A percentile compares a stretch with the other conserved stretches of the same genome.
phyloP scores from a whole-genome alignment of 306 rosid genomes.

The Prunus mira region DNA sequence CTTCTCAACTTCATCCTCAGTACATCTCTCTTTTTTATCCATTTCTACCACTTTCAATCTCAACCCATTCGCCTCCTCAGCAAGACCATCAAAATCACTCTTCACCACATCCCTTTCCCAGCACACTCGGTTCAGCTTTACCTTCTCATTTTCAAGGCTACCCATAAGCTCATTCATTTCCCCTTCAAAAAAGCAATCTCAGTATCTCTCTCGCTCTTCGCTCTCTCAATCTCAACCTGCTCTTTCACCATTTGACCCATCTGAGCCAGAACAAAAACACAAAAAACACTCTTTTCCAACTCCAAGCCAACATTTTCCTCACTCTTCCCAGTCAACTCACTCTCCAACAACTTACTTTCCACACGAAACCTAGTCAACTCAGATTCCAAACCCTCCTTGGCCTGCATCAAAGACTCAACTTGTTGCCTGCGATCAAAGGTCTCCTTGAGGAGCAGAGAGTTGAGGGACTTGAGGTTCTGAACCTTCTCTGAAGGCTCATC shows the following conservation, averaged over 20 bases:
- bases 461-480: conserved; percentile 63
- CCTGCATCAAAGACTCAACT: conserved; percentile 33
- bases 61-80: conserved; percentile 31
- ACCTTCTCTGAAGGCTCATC: conserved; percentile 48
- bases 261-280: conserved; percentile 34
- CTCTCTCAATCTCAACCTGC: conserved; percentile 31
- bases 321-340: conserved; percentile 12
- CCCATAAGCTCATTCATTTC: conserved; percentile 18
- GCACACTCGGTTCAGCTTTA: conserved; percentile 17
- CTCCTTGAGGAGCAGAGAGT: conserved; percentile 56
- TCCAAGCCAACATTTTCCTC: conserved; percentile 31
- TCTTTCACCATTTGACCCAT: conserved; percentile 36
- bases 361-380: conserved; percentile 21
- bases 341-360: conserved; percentile 32
- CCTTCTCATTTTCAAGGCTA: conserved; percentile 37
- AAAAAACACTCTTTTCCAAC: conserved; percentile 37
- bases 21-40: conserved; percentile 28
- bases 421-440: conserved; percentile 44
- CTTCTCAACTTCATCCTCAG: conserved; percentile 26
- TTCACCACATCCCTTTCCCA: conserved; percentile 47
- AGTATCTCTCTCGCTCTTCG: conserved; percentile 19
- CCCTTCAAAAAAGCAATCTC: conserved; percentile 36
- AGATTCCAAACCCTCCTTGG: conserved; percentile 33
- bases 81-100: conserved; percentile 9
- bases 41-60: conserved; percentile 31